Evolutionary conservation across 2,329 filamentous ascomycete species (phyloP).

Genomic region (Paecilomyces sp.): DNA sequence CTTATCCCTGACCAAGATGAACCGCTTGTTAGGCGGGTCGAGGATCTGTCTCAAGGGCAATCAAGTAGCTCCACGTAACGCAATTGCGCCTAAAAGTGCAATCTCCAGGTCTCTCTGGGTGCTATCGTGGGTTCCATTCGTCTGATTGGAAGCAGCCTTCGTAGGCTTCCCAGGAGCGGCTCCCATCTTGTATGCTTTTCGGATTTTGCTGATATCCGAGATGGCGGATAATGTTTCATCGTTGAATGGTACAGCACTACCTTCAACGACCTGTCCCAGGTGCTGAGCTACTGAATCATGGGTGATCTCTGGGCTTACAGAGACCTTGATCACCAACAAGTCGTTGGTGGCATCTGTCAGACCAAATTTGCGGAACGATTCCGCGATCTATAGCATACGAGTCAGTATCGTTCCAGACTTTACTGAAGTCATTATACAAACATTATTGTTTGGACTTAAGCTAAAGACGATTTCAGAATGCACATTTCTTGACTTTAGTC

Average conservation of each 20-base stretch:
- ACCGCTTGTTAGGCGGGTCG: not conserved
- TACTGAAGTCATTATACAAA: slow-evolving; percentile 31
- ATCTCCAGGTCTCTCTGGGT: slow-evolving; percentile 48
- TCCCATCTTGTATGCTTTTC: slow-evolving; percentile 82
- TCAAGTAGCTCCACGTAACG: slow-evolving; percentile 56
- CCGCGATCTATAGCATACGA: slow-evolving; percentile 61
- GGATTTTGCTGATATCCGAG: slow-evolving; percentile 62
- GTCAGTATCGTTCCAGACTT: slow-evolving; percentile 1
- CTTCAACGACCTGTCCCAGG: slow-evolving; percentile 55
- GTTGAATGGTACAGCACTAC: slow-evolving; percentile 50
- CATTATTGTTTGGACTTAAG: slow-evolving; percentile 76
- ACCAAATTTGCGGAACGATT: slow-evolving; percentile 84
- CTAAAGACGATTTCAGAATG: slow-evolving; percentile 83
- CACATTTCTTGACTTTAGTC: slow-evolving; percentile 72
- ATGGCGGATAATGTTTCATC: slow-evolving; percentile 55
- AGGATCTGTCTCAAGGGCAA: not conserved
- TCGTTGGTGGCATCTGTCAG: slow-evolving; percentile 63
- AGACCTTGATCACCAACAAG: slow-evolving; percentile 76
- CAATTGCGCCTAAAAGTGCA: slow-evolving; percentile 68
- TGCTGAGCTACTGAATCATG: slow-evolving; percentile 51
- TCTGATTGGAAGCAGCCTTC: slow-evolving; percentile 8
- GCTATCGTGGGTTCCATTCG: slow-evolving; percentile 14
- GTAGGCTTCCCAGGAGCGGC: slow-evolving; percentile 39
- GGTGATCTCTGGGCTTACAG: slow-evolving; percentile 43
- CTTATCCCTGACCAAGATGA: not conserved